A percentile compares a stretch with the other conserved stretches of the same genome.
These are phyloP conservation scores for Botryotinia narcissicola DNA, from an alignment of 2,329 filamentous ascomycete genomes.

Conservation along the genomic window DNA sequence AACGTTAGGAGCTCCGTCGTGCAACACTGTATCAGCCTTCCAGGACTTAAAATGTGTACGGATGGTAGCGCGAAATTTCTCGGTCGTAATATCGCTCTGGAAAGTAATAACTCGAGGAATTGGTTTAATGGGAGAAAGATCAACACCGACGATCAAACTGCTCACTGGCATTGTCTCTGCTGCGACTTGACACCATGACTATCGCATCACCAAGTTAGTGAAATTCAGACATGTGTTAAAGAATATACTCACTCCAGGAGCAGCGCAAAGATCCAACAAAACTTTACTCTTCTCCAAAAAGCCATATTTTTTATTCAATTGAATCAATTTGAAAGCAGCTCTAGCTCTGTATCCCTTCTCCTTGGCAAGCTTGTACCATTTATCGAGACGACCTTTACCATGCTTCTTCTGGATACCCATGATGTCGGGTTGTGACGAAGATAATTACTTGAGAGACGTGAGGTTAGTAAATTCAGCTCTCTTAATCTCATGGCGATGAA, in stretches of 20 bases:
- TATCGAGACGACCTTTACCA: slow-evolving; percentile 96
- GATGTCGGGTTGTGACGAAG: slow-evolving; percentile 22
- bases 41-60: slow-evolving; percentile 87
- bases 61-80: slow-evolving; percentile 90
- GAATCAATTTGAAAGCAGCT: slow-evolving; percentile 96
- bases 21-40: slow-evolving; percentile 93
- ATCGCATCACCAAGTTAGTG: slow-evolving; percentile 29
- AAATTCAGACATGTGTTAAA: not conserved
- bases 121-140: slow-evolving; percentile 91
- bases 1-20: slow-evolving; percentile 96
- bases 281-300: slow-evolving; percentile 97
- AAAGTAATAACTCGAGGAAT: slow-evolving; percentile 94
- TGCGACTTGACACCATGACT: slow-evolving; percentile 96
- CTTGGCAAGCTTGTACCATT: slow-evolving; percentile 98
- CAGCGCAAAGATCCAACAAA: slow-evolving; percentile 93
- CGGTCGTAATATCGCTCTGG: slow-evolving; percentile 96
- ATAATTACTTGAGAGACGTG: slow-evolving; percentile 8
- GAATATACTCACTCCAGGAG: slow-evolving; percentile 71
- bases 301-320: slow-evolving; percentile 98
- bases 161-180: slow-evolving; percentile 90
- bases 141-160: slow-evolving; percentile 90
- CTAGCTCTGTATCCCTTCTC: slow-evolving; percentile 95
- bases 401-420: slow-evolving; percentile 99
- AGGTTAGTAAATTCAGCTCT: not conserved
- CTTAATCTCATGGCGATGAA: not conserved